Evolutionary conservation across 2,329 filamentous ascomycete species (phyloP).

Genomic region (Thermothelomyces thermophilus): DNA sequence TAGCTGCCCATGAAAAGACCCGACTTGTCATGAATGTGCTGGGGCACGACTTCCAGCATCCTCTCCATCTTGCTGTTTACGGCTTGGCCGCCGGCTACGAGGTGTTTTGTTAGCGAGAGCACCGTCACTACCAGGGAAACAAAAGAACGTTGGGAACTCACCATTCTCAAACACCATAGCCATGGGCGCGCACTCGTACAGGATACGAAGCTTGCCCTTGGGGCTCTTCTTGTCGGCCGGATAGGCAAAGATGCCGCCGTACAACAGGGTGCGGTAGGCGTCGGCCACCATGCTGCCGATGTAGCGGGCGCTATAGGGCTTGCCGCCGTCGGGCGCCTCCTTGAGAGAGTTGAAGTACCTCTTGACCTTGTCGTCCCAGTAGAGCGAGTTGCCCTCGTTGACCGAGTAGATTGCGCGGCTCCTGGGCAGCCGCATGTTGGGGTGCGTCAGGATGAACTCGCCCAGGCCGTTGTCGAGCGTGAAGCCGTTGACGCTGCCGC

Average conservation of each 20-base stretch:
- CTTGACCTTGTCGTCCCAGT: conserved; percentile 87
- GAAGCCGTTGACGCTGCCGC: conserved; percentile 89
- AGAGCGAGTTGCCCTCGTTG: conserved; percentile 96
- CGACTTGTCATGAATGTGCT: conserved; percentile 89
- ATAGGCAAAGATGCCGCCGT: conserved; percentile 96
- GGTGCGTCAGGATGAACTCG: conserved; percentile 98
- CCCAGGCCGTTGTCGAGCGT: conserved; percentile 93
- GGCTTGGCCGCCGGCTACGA: conserved; percentile 78
- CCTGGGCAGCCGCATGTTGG: conserved; percentile 81
- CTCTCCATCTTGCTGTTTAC: conserved; percentile 85
- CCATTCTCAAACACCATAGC: conserved; percentile 98
- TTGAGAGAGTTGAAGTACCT: conserved; percentile 88
- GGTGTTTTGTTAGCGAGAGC: conserved; percentile 8
- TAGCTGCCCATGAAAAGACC: conserved; percentile 95
- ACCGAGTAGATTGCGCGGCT: conserved; percentile 87
- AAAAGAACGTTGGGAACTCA: conserved; percentile 36
- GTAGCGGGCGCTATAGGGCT: conserved; percentile 92
- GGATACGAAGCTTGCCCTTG: conserved; percentile 93
- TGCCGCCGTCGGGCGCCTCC: conserved; percentile 60
- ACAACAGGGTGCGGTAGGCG: conserved; percentile 89
- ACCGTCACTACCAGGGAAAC: not conserved
- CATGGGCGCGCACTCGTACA: conserved; percentile 99
- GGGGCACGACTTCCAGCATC: conserved; percentile 82
- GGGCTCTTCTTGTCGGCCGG: conserved; percentile 96
- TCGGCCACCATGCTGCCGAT: conserved; percentile 99